These are phyloP conservation scores for Boletus rufocinnamomeus DNA, from an alignment of 768 basidiomycete species.

Conservation along the genomic window DNA sequence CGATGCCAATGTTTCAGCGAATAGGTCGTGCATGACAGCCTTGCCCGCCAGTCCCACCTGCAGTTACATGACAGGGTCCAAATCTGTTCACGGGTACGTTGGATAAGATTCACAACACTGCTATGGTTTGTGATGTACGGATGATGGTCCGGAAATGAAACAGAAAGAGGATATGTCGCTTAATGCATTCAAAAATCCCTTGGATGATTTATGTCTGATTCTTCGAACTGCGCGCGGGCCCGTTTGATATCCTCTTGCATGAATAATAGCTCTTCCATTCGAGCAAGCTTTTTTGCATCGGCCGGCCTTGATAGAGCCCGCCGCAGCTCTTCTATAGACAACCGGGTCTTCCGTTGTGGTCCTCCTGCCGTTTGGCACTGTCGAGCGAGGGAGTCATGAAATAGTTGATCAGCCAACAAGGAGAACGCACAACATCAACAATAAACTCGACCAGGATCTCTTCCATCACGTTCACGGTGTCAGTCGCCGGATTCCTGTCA, in stretches of 20 bases:
- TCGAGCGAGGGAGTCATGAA: conserved; percentile 11
- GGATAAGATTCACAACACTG: conserved; percentile 7
- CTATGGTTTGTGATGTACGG: conserved; percentile 2
- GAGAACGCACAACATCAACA: conserved; percentile 74
- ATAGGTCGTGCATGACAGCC: background rate
- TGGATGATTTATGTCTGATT: conserved; percentile 49
- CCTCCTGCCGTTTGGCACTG: conserved; percentile 78
- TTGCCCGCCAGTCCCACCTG: background rate
- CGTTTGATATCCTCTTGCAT: conserved; percentile 95
- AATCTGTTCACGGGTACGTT: background rate
- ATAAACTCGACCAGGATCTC: conserved; percentile 92
- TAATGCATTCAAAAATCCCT: conserved; percentile 43
- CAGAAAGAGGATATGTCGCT: background rate
- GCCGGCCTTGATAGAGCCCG: conserved; percentile 78
- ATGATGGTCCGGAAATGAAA: conserved; percentile 1
- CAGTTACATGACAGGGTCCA: background rate
- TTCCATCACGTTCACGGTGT: conserved; percentile 91
- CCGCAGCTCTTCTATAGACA: conserved; percentile 85
- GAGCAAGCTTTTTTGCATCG: conserved; percentile 90
- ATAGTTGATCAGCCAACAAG: conserved; percentile 6
- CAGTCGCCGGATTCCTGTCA: conserved; percentile 82
- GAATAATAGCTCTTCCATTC: conserved; percentile 89
- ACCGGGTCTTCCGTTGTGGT: conserved; percentile 66
- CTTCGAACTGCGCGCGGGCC: conserved; percentile 77
- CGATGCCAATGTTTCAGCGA: background rate